A percentile compares a stretch with the other conserved stretches of the same genome.
phyloP scores from a whole-genome alignment of 257 asterid genomes.

The Nicotiana knightiana region DNA sequence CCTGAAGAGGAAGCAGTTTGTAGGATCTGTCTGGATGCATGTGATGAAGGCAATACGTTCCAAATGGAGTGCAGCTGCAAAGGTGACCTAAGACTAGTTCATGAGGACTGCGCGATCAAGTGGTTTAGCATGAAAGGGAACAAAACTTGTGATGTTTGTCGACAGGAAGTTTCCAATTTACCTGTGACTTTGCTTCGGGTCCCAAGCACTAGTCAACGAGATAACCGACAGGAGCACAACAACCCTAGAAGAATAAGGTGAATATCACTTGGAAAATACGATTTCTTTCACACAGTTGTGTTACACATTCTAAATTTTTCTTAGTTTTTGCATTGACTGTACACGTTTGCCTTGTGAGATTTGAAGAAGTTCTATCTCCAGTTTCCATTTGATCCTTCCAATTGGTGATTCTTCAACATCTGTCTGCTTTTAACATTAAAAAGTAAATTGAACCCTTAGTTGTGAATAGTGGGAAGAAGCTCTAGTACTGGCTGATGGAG shows the following conservation, averaged over 20 bases:
- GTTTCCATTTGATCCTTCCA: background rate
- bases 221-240: slow-evolving; percentile 28
- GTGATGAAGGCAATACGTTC: slow-evolving; percentile 70
- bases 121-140: slow-evolving; percentile 76
- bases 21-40: slow-evolving; percentile 79
- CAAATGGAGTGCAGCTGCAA: slow-evolving; percentile 93
- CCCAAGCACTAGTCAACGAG: slow-evolving; percentile 31
- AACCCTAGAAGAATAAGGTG: slow-evolving; percentile 38
- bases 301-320: background rate
- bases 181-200: slow-evolving; percentile 84
- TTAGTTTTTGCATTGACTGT: background rate
- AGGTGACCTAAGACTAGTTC: slow-evolving; percentile 77
- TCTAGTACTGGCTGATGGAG: background rate
- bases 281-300: background rate
- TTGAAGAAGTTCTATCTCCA: background rate
- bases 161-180: slow-evolving; percentile 70
- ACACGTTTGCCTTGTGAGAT: background rate
- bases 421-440: background rate
- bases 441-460: background rate
- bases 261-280: background rate
- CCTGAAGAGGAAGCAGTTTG: slow-evolving; percentile 98
- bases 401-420: background rate
- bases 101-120: slow-evolving; percentile 78
- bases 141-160: slow-evolving; percentile 70
- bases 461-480: background rate